These are phyloP conservation scores for Globisporangium recalcitrans DNA, from an alignment of 352 stramenopile genomes.

Conservation along the genomic window DNA sequence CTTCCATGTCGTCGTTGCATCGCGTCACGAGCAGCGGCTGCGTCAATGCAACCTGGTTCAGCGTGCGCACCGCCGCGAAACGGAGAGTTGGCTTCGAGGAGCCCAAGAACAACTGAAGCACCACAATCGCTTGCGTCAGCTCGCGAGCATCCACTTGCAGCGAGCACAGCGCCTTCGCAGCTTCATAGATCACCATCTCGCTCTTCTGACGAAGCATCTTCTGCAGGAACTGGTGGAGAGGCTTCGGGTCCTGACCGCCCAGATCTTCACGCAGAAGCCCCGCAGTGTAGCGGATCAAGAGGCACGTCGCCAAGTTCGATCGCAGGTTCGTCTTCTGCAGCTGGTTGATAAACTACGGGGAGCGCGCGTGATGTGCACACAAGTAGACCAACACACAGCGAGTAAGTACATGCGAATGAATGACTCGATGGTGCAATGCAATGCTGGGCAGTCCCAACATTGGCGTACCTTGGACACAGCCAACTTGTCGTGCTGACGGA, in stretches of 20 bases:
- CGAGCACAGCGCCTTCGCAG: slow-evolving; percentile 93
- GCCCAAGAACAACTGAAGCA: slow-evolving; percentile 94
- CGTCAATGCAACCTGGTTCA: slow-evolving; percentile 89
- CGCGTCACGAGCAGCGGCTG: slow-evolving; percentile 95
- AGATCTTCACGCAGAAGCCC: slow-evolving; percentile 87
- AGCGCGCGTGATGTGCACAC: too few relatives aligned
- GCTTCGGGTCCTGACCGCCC: slow-evolving; percentile 70
- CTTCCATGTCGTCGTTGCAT: slow-evolving; percentile 99
- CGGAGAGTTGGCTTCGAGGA: slow-evolving; percentile 94
- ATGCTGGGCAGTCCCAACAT: background rate
- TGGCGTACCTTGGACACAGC: slow-evolving; percentile 91
- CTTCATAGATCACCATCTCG: slow-evolving; percentile 99
- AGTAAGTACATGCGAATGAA: background rate
- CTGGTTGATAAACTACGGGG: slow-evolving; percentile 81
- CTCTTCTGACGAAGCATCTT: slow-evolving; percentile 96
- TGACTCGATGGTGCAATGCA: background rate
- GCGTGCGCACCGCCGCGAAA: slow-evolving; percentile 95
- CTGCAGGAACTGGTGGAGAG: slow-evolving; percentile 91
- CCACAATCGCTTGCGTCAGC: slow-evolving; percentile 94
- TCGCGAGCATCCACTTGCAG: slow-evolving; percentile 96
- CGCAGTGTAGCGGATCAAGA: slow-evolving; percentile 97
- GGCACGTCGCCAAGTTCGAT: slow-evolving; percentile 93
- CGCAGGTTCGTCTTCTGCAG: slow-evolving; percentile 92
- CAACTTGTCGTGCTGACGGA: slow-evolving; percentile 97
- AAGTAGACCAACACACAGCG: background rate